Conservation (phyloP, 108 stramenopile species). For the Stephanodiscus triporus region DNA sequence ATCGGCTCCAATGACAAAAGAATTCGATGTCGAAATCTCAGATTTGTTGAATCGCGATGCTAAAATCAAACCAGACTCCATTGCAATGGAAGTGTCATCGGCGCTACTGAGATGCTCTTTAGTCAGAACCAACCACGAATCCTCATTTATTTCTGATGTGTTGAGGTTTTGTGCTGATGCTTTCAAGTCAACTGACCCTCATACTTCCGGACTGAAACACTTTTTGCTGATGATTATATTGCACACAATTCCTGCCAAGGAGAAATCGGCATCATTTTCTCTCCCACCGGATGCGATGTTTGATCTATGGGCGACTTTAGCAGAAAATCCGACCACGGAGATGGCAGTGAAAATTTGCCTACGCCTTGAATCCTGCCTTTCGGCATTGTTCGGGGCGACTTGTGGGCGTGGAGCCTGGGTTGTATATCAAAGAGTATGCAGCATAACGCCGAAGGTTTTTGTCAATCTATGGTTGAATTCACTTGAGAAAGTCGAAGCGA, state of each 20-base stretch:
- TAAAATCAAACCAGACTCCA: background rate
- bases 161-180: slow-evolving; percentile 15
- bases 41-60: background rate
- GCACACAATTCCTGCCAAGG: background rate
- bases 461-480: slow-evolving; percentile 22
- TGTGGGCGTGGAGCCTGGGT: slow-evolving; percentile 25
- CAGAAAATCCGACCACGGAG: slow-evolving; percentile 9
- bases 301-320: slow-evolving; percentile 33
- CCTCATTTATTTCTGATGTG: slow-evolving; percentile 1
- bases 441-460: slow-evolving; percentile 20
- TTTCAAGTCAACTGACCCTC: slow-evolving; percentile 5
- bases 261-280: background rate
- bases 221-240: slow-evolving; percentile 33
- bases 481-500: slow-evolving; percentile 5
- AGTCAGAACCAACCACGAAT: background rate
- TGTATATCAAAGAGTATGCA: slow-evolving; percentile 30
- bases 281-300: slow-evolving; percentile 22
- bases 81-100: slow-evolving; percentile 7
- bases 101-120: slow-evolving; percentile 9
- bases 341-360: slow-evolving; percentile 21
- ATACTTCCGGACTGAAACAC: slow-evolving; percentile 10
- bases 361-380: slow-evolving; percentile 22
- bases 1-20: slow-evolving; percentile 9
- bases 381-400: slow-evolving; percentile 12
- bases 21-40: background rate